Conservation (phyloP, 169 alveolate species). For the Cryptosporidium viatorum region DNA sequence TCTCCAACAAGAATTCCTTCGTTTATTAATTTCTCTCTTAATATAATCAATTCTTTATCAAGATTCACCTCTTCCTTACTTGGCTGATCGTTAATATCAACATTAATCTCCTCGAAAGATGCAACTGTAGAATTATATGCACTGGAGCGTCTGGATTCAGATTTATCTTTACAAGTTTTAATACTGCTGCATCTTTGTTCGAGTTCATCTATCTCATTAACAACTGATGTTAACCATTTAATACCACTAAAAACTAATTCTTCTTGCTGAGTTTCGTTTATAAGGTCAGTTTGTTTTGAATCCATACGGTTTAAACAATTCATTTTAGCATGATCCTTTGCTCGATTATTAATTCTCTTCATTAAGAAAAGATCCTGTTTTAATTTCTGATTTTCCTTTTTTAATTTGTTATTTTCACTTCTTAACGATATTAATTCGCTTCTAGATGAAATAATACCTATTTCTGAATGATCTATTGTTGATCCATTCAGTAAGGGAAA, state of each 20-base stretch:
- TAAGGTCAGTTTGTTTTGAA: not conserved
- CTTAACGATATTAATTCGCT: constrained; percentile 53
- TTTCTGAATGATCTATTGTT: constrained; percentile 8
- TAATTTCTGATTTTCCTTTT: constrained; percentile 60
- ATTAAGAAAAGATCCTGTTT: constrained; percentile 47
- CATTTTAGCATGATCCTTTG: not conserved
- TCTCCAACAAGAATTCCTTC: constrained; percentile 44
- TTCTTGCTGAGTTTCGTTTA: not conserved
- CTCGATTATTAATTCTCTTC: constrained; percentile 34
- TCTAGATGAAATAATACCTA: constrained; percentile 32
- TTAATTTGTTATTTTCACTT: constrained; percentile 45
- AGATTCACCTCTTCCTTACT: not conserved
- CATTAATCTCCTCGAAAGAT: constrained; percentile 53
- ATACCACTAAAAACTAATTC: constrained; percentile 31
- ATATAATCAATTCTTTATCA: constrained; percentile 1
- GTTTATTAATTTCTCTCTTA: constrained; percentile 55
- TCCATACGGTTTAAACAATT: not conserved
- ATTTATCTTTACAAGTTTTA: not conserved
- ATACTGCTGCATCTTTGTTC: constrained; percentile 45
- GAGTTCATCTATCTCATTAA: constrained; percentile 52
- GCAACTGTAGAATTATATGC: constrained; percentile 68
- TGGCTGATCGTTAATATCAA: not conserved
- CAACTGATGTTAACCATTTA: constrained; percentile 58
- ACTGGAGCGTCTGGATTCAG: constrained; percentile 10
- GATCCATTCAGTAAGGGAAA: constrained; percentile 17